phyloP scores from a whole-genome alignment of 805 yeast genomes.

The Yamadazyma endophytica region DNA sequence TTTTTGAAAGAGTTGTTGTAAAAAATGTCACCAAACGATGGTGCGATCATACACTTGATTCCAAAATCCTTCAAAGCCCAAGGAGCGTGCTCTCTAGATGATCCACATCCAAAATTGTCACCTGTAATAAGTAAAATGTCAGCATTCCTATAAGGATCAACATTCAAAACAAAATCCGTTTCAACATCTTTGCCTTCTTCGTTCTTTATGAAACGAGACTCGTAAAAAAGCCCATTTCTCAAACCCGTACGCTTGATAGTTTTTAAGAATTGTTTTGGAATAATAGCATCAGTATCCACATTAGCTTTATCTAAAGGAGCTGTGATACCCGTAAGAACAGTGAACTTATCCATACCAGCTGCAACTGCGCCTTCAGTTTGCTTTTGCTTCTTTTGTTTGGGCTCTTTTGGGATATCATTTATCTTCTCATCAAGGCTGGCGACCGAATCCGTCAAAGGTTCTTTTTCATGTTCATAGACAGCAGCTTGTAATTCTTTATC shows the following conservation, averaged over 20 bases:
- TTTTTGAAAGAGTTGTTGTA: constrained; percentile 96
- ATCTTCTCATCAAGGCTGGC: constrained; percentile 47
- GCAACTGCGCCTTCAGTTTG: constrained; percentile 19
- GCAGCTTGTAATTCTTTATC: constrained; percentile 63
- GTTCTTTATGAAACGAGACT: constrained; percentile 67
- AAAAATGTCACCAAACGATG: constrained; percentile 97
- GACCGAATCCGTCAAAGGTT: constrained; percentile 50
- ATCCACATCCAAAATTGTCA: constrained; percentile 98
- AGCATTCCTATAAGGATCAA: constrained; percentile 74
- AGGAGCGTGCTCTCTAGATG: constrained; percentile 99
- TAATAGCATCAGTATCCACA: constrained; percentile 97
- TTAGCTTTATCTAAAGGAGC: constrained; percentile 95
- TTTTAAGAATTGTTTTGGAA: constrained; percentile 96
- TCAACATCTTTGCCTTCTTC: constrained; percentile 68
- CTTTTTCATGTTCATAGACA: constrained; percentile 68
- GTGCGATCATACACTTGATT: constrained; percentile 92
- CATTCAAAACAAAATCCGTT: constrained; percentile 91
- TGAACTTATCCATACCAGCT: constrained; percentile 69
- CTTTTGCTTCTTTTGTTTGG: constrained; percentile 22
- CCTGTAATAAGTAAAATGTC: constrained; percentile 88
- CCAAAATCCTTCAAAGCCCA: constrained; percentile 99
- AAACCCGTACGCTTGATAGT: constrained; percentile 97
- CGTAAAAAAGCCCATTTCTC: constrained; percentile 84
- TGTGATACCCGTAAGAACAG: constrained; percentile 74
- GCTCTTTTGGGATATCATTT: constrained; percentile 56